Conservation (phyloP, 305 asterid genomes). For the Solanum aculeatissimum region DNA sequence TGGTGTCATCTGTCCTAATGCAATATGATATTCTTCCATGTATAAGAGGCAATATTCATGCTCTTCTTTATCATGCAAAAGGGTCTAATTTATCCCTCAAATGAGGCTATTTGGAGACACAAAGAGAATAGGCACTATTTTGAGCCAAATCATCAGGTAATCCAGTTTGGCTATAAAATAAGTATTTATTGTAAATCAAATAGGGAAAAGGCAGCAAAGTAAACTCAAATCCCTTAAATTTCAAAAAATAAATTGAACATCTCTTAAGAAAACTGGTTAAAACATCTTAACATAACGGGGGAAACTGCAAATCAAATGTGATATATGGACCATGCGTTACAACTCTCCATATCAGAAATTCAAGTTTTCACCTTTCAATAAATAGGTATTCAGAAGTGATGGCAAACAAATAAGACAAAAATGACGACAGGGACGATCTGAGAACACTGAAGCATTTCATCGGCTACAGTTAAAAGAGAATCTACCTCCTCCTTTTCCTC, state of each 20-base stretch:
- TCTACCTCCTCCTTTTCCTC: slow-evolving; percentile 31
- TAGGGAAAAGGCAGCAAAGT: neutral
- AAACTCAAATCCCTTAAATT: neutral
- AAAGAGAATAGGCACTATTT: neutral
- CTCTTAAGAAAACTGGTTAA: neutral
- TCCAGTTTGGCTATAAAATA: neutral
- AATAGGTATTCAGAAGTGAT: neutral
- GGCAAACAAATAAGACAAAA: neutral
- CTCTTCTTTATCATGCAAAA: neutral
- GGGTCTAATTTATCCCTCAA: neutral
- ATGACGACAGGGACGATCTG: neutral
- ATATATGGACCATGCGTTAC: neutral
- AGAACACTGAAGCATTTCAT: neutral
- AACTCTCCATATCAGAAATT: neutral
- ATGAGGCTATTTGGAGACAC: neutral
- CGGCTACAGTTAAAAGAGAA: neutral
- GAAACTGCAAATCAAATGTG: neutral
- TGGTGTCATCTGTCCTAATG: too few species aligned
- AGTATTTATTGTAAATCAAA: neutral
- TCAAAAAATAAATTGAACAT: neutral
- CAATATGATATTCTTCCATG: neutral
- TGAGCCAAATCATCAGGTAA: neutral
- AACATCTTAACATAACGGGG: neutral
- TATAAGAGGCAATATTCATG: neutral
- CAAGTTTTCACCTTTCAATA: neutral